phyloP scores from a whole-genome alignment of 2,329 filamentous ascomycete genomes.

The Nannizziopsis arthrosporioides region DNA sequence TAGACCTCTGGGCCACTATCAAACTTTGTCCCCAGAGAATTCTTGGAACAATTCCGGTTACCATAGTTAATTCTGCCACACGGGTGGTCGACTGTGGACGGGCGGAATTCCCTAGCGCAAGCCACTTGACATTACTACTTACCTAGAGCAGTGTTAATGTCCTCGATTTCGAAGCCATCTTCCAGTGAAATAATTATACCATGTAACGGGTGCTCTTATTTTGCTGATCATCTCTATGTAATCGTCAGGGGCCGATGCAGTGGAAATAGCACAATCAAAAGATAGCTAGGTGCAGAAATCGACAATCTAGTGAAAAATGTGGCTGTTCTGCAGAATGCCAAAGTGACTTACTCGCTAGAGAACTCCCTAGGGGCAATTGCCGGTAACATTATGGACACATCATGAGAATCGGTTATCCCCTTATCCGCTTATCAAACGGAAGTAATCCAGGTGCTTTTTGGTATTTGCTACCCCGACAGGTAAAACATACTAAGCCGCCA shows the following conservation, averaged over 20 bases:
- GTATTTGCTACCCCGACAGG: constrained; percentile 1
- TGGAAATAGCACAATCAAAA: constrained; percentile 17
- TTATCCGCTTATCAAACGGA: constrained; percentile 8
- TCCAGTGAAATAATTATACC: constrained; percentile 22
- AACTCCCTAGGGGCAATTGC: constrained; percentile 13
- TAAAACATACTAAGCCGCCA: constrained; percentile 8
- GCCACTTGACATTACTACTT: background rate
- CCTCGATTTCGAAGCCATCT: constrained; percentile 85
- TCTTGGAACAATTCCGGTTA: too few species aligned
- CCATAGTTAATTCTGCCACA: too few species aligned
- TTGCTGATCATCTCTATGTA: constrained; percentile 16
- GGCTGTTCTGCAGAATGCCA: constrained; percentile 20
- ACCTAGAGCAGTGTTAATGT: constrained; percentile 51
- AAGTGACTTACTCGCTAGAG: constrained; percentile 18
- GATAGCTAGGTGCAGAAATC: constrained; percentile 19
- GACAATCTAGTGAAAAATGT: constrained; percentile 20
- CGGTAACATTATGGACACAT: constrained; percentile 6
- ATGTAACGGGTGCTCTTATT: constrained; percentile 19
- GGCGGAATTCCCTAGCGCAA: too few species aligned
- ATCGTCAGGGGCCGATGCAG: constrained; percentile 17
- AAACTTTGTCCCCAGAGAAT: too few species aligned
- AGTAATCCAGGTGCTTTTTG: constrained; percentile 8
- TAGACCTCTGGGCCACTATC: background rate
- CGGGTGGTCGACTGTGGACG: too few species aligned
- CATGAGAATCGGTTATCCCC: constrained; percentile 7